Conservation (phyloP, 371 early-diverging fungal species). For the Blakeslea trispora region DNA sequence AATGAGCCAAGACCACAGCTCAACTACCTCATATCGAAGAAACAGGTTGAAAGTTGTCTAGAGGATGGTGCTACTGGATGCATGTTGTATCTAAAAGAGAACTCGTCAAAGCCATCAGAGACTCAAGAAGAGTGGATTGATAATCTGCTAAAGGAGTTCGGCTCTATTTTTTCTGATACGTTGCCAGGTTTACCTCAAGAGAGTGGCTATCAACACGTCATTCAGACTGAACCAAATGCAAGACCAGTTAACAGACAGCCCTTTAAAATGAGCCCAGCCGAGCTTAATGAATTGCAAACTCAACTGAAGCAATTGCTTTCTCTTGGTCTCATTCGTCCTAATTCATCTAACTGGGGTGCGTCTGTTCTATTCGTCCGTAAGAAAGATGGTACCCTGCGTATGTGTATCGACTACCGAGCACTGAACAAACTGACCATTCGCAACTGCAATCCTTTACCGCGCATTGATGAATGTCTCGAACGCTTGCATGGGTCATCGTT, state of each 20-base stretch:
- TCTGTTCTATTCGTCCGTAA: conserved; percentile 51
- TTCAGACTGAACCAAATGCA: conserved; percentile 13
- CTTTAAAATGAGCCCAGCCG: conserved; percentile 26
- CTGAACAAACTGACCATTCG: conserved; percentile 47
- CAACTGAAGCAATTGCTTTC: conserved; percentile 25
- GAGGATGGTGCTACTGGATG: no score
- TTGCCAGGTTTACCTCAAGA: conserved; percentile 9
- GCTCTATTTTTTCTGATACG: background rate
- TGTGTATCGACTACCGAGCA: conserved; percentile 31
- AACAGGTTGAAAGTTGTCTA: no score
- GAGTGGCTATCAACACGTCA: conserved; percentile 18
- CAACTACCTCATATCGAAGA: no score
- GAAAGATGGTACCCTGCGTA: conserved; percentile 34
- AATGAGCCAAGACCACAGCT: no score
- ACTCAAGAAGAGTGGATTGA: no score
- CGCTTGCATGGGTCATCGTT: conserved; percentile 16
- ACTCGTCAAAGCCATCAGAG: no score
- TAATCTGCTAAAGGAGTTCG: conserved; percentile 1
- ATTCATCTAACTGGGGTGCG: conserved; percentile 22
- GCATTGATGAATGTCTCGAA: conserved; percentile 37
- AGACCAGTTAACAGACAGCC: conserved; percentile 15
- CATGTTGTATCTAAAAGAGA: no score
- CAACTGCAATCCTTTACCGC: conserved; percentile 42
- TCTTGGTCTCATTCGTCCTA: conserved; percentile 19
- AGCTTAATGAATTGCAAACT: conserved; percentile 17